These are phyloP conservation scores for Nigrospora oryzae DNA, from an alignment of 2,329 filamentous ascomycete species.

Conservation along the genomic window DNA sequence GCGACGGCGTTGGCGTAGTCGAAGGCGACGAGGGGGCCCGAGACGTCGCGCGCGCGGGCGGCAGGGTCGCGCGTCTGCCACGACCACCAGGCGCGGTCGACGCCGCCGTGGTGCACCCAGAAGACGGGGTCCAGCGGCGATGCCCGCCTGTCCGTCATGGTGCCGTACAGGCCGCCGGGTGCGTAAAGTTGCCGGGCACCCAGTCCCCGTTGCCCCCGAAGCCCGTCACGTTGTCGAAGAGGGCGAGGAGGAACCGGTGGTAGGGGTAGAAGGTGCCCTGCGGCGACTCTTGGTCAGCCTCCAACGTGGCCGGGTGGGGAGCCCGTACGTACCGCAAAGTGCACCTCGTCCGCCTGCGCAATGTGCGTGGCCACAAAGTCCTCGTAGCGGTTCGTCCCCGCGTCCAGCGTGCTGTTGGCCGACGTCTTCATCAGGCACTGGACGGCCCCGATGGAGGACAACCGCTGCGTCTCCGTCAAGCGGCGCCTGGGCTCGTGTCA, in stretches of 20 bases:
- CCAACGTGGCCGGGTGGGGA: constrained; percentile 4
- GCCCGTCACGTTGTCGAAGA: constrained; percentile 8
- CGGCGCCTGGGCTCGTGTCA: background rate
- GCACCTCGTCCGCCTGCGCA: constrained; percentile 11
- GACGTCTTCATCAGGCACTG: constrained; percentile 5
- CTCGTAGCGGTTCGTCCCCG: constrained; percentile 13
- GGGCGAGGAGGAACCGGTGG: constrained; percentile 4
- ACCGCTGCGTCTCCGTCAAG: constrained; percentile 1
- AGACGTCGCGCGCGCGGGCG: constrained; percentile 1
- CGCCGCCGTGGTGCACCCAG: constrained; percentile 1
- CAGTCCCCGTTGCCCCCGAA: constrained; percentile 8
- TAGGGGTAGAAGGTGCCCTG: constrained; percentile 5
- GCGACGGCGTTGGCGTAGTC: constrained; percentile 1
- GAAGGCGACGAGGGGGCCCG: constrained; percentile 1
- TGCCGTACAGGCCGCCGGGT: constrained; percentile 2
- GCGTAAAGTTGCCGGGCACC: constrained; percentile 1
- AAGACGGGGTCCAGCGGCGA: constrained; percentile 4
- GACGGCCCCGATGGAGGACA: constrained; percentile 4
- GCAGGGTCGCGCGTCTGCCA: constrained; percentile 2
- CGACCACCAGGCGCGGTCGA: constrained; percentile 5
- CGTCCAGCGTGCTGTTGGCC: constrained; percentile 1
- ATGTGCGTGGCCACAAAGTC: constrained; percentile 17
- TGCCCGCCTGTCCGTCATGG: constrained; percentile 2
- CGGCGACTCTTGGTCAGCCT: background rate
- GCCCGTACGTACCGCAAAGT: constrained; percentile 6